Percentiles rank a stretch among this genome's conserved stretches.
These are phyloP conservation scores for Beverwykella pulmonaria DNA, from an alignment of 495 filamentous ascomycete species.

Conservation along the genomic window DNA sequence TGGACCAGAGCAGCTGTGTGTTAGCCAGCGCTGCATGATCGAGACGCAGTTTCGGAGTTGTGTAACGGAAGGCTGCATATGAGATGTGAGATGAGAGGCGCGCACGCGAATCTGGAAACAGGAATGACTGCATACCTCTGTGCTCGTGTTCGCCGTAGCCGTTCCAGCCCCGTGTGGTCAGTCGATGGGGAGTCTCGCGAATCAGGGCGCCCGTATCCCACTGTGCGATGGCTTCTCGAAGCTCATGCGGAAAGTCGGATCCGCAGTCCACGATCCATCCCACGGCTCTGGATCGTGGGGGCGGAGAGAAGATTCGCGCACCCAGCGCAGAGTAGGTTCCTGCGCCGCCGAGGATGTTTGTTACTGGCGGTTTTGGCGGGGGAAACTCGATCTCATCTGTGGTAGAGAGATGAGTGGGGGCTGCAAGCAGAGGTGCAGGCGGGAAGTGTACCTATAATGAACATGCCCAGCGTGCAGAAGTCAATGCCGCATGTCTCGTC, in stretches of 20 bases:
- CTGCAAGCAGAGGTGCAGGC: conserved; percentile 4
- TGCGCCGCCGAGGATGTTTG: conserved; percentile 80
- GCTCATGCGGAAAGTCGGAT: conserved; percentile 73
- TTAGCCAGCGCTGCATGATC: conserved; percentile 59
- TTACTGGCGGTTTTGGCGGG: conserved; percentile 61
- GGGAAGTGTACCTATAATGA: conserved; percentile 75
- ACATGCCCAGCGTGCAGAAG: conserved; percentile 92
- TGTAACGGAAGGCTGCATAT: conserved; percentile 74
- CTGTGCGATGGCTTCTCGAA: conserved; percentile 62
- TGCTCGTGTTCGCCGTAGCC: conserved; percentile 68
- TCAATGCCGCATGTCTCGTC: conserved; percentile 24
- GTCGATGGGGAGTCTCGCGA: conserved; percentile 63
- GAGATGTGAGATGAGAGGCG: conserved; percentile 42
- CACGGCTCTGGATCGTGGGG: conserved; percentile 57
- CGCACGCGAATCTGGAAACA: conserved; percentile 2
- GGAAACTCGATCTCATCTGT: conserved; percentile 89
- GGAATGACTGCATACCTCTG: conserved; percentile 50
- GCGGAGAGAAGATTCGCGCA: conserved; percentile 79
- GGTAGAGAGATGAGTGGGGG: conserved; percentile 22
- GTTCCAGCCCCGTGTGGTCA: conserved; percentile 92
- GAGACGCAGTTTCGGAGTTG: conserved; percentile 82
- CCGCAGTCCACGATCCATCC: conserved; percentile 93
- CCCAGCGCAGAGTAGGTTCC: conserved; percentile 85
- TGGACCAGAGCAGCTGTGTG: conserved; percentile 63
- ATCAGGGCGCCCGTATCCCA: conserved; percentile 76